Base-by-base conservation (phyloP, 805 yeast species). In the Pichia pseudocactophila region DNA sequence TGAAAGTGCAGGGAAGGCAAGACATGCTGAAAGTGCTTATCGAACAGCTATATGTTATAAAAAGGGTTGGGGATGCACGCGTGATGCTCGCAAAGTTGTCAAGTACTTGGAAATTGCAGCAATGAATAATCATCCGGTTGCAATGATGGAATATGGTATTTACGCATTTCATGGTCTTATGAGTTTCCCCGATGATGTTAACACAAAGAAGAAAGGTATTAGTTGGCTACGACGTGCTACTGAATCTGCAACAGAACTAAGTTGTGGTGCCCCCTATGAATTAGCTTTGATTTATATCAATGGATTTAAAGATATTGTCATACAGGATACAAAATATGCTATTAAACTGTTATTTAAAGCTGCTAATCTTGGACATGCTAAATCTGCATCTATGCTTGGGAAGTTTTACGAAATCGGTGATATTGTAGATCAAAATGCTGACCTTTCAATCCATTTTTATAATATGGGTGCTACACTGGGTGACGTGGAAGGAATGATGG, bases 221-320 rank as follows among this genome's bases (percentile, higher is more conserved):
- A 85, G 87, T 59, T 90, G 98, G 98, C 67, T 90, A 42, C 73
- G 83, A 34, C 75, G 97, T 44, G 96, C 97, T 0, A 74, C 83
- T 20, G 84, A 83, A 36, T 78, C 74, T 41, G 96, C 96, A 7
- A 83, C 77, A 42, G 95, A 84, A 56, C 66, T 84, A 37, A 86
- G 83, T 36, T 81, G 87, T 41, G 92, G 88, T n/a, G 97, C 96
- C 0, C 97, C 97, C 0, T 90, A 76, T 57, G 97, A 92, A 62
- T 67, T 90, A 46, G 97, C 86, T 2, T 78, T 81, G 56, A 84
- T 90, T 43, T 82, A 85, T 59, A 82, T 82, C 51, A 65, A 72
- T 13, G 98, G 98, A 5, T 90, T 83, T 62, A 66, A 76, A 53
- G 98, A 90, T 65, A 78, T 90, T 42, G 78, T 92, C 19, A 81